Evolutionary conservation across 495 filamentous ascomycete genomes (phyloP).

Genomic region (Hypoxylon lienhwacheense): DNA sequence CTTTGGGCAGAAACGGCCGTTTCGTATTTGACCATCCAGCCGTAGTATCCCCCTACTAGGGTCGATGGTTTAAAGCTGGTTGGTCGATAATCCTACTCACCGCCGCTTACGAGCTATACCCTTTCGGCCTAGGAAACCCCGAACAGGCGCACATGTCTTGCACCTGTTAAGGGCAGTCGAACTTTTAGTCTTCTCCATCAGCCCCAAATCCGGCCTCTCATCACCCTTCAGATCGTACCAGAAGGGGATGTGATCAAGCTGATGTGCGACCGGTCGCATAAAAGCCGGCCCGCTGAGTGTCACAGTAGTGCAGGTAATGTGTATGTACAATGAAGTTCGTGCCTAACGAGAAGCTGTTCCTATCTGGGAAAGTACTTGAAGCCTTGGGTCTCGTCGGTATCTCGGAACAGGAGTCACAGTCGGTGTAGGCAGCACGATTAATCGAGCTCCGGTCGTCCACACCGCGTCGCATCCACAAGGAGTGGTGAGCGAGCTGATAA

Average conservation of each 20-base stretch:
- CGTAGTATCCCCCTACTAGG: constrained; percentile 26
- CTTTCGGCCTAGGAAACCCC: constrained; percentile 27
- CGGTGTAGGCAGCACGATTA: constrained; percentile 33
- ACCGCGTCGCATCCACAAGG: constrained; percentile 28
- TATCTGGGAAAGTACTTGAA: constrained; percentile 31
- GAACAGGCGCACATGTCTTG: constrained; percentile 33
- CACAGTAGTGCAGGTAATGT: constrained; percentile 27
- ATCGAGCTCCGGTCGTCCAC: constrained; percentile 28
- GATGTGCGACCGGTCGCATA: constrained; percentile 39
- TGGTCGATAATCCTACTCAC: constrained; percentile 31
- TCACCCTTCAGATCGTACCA: constrained; percentile 37
- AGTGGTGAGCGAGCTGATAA: constrained; percentile 17
- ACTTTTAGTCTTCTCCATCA: constrained; percentile 33
- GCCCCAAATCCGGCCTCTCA: constrained; percentile 33
- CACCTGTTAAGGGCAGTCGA: constrained; percentile 24
- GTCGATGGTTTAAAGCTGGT: constrained; percentile 22
- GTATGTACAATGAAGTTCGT: constrained; percentile 31
- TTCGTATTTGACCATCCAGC: constrained; percentile 38
- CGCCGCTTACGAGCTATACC: constrained; percentile 34
- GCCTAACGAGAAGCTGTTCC: constrained; percentile 35
- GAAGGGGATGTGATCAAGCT: constrained; percentile 37
- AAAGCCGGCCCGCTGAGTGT: constrained; percentile 38
- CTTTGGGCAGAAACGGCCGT: constrained; percentile 35
- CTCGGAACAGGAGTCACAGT: constrained; percentile 29
- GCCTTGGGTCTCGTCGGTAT: constrained; percentile 20